Evolutionary conservation across 768 basidiomycete species (phyloP).

Genomic region (Solioccasus polychromus): DNA sequence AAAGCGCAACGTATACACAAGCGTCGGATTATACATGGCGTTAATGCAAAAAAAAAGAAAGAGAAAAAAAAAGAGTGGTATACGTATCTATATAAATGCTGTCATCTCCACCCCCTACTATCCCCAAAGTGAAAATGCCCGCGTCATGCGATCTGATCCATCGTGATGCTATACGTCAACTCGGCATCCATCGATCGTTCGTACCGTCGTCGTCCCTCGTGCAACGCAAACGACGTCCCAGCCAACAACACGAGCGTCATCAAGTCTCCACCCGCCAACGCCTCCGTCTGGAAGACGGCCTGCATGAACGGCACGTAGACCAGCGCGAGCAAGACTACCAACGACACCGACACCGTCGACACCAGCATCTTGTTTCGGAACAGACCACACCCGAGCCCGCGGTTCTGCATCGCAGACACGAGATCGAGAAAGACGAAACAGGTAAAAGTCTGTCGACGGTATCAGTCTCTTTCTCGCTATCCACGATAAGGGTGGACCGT

Average conservation of each 20-base stretch:
- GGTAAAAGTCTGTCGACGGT: constrained; percentile 85
- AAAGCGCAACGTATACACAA: background rate
- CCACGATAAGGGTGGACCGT: too few species aligned
- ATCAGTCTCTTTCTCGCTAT: background rate
- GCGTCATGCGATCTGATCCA: constrained; percentile 59
- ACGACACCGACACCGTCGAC: constrained; percentile 83
- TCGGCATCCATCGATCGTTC: constrained; percentile 64
- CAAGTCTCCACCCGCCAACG: constrained; percentile 67
- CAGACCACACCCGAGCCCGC: constrained; percentile 83
- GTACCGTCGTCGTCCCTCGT: constrained; percentile 76
- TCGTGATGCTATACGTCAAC: constrained; percentile 45
- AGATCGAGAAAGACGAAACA: constrained; percentile 97
- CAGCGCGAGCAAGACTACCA: constrained; percentile 77
- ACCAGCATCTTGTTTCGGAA: constrained; percentile 88
- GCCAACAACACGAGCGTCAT: constrained; percentile 67
- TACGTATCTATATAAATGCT: too few species aligned
- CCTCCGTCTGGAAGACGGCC: constrained; percentile 89
- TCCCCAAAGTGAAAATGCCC: too few species aligned
- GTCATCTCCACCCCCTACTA: too few species aligned
- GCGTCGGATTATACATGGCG: constrained; percentile 5
- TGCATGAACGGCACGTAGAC: constrained; percentile 93
- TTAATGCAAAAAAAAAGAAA: too few species aligned
- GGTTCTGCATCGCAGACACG: constrained; percentile 91
- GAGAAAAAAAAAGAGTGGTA: too few species aligned
- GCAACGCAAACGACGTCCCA: constrained; percentile 59